Evolutionary conservation across 306 rosid species (phyloP).

Genomic region (Dryas octopetala): DNA sequence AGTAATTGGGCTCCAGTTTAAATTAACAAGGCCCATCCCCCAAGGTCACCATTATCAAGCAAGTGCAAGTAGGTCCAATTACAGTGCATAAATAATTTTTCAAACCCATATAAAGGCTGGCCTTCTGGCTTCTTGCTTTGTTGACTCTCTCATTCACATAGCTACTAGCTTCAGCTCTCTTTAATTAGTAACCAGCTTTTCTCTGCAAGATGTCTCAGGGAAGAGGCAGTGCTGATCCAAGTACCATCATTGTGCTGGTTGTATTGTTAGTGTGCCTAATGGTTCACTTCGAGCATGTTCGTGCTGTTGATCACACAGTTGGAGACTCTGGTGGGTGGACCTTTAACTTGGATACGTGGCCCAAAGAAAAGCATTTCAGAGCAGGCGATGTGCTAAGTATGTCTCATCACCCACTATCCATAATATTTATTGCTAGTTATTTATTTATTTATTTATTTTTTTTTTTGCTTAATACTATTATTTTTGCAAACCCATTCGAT

Average conservation of each 20-base stretch:
- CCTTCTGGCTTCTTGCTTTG: too few species aligned
- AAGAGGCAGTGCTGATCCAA: conserved; percentile 61
- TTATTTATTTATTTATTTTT: not conserved
- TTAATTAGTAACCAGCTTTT: too few species aligned
- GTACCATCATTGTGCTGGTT: conserved; percentile 1
- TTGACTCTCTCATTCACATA: too few species aligned
- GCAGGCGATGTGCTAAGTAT: conserved; percentile 58
- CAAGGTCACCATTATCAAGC: too few species aligned
- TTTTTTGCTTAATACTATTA: not conserved
- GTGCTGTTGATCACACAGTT: conserved; percentile 47
- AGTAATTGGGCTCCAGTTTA: too few species aligned
- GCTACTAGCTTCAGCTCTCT: too few species aligned
- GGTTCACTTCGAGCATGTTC: conserved; percentile 26
- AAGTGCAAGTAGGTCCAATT: too few species aligned
- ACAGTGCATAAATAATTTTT: too few species aligned
- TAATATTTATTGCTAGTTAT: too few species aligned
- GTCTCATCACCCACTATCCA: not conserved
- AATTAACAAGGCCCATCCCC: too few species aligned
- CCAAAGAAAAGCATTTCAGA: conserved; percentile 50
- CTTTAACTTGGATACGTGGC: conserved; percentile 51
- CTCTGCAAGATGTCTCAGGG: conserved; percentile 37
- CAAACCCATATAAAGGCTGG: too few species aligned
- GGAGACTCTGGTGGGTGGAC: conserved; percentile 62
- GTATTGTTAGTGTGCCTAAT: conserved; percentile 29
- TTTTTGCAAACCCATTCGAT: too few species aligned